Percentiles rank a stretch among this genome's conserved stretches.
Evolutionary conservation across 1,284 basidiomycete species (phyloP).

Genomic region (Ustilago nuda): DNA sequence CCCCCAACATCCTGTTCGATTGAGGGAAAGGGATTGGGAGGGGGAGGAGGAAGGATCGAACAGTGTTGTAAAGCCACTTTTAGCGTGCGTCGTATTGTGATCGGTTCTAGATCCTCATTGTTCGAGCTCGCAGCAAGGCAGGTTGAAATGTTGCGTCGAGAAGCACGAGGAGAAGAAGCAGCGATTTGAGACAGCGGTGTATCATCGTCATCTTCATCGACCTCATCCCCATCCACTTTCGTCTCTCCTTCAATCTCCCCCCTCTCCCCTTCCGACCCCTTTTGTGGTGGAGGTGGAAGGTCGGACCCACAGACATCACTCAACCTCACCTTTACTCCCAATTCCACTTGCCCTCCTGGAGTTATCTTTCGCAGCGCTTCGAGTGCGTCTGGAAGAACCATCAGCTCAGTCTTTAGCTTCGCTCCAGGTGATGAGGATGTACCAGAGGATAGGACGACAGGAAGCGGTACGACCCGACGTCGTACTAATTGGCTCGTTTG

Average conservation of each 20-base stretch:
- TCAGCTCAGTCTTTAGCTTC: constrained; percentile 10
- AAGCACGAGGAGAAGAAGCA: constrained; percentile 12
- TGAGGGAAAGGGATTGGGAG: background rate
- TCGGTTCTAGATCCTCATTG: background rate
- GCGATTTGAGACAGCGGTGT: constrained; percentile 37
- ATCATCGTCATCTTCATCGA: constrained; percentile 37
- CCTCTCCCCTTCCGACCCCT: background rate
- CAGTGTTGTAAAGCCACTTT: constrained; percentile 31
- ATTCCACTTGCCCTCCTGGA: background rate
- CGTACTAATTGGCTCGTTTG: constrained; percentile 45
- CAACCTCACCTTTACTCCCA: constrained; percentile 14
- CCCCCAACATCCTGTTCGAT: background rate
- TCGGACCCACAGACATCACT: constrained; percentile 7
- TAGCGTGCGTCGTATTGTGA: constrained; percentile 6
- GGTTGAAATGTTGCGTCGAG: background rate
- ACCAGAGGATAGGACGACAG: background rate
- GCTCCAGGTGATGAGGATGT: background rate
- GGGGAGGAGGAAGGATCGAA: constrained; percentile 5
- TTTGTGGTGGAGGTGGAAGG: background rate
- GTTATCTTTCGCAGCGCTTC: constrained; percentile 5
- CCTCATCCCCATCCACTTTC: background rate
- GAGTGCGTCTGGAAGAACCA: constrained; percentile 6
- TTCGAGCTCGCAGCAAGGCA: background rate
- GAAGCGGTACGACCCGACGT: constrained; percentile 8
- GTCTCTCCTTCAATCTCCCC: background rate